These are phyloP conservation scores for Nakazawaea pomicola DNA, from an alignment of 805 yeast genomes.

Conservation along the genomic window DNA sequence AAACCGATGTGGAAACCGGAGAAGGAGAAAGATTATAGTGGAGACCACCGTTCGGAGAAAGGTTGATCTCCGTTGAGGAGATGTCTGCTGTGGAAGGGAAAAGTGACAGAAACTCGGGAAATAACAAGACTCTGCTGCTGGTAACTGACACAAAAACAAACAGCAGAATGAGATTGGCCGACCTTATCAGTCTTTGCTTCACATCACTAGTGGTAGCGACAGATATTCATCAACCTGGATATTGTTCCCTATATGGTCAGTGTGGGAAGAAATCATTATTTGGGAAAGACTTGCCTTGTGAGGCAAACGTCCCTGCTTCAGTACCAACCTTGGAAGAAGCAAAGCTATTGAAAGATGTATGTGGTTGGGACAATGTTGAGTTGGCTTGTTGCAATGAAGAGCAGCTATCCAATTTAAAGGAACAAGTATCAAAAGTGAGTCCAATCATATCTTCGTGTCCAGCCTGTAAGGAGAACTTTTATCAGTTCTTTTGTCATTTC, in stretches of 20 bases:
- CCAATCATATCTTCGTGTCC: slow-evolving; percentile 86
- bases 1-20: too few species aligned
- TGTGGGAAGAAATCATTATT: slow-evolving; percentile 82
- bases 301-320: slow-evolving; percentile 46
- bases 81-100: neutral
- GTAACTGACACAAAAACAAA: too few species aligned
- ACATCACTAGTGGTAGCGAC: too few species aligned
- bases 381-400: slow-evolving; percentile 65
- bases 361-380: slow-evolving; percentile 62
- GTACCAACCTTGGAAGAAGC: slow-evolving; percentile 40
- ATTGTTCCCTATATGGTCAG: slow-evolving; percentile 51
- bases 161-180: too few species aligned
- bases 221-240: slow-evolving; percentile 32
- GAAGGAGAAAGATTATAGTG: too few species aligned
- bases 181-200: neutral
- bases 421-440: slow-evolving; percentile 68
- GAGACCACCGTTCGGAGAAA: neutral
- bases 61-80: neutral
- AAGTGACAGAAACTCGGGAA: neutral
- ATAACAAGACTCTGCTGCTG: too few species aligned
- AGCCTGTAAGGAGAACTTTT: slow-evolving; percentile 84
- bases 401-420: slow-evolving; percentile 53
- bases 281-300: slow-evolving; percentile 79
- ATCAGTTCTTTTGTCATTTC: slow-evolving; percentile 78
- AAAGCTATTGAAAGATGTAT: slow-evolving; percentile 46